These are phyloP conservation scores for Entomortierella lignicola DNA, from an alignment of 192 early-diverging fungal species.

Conservation along the genomic window DNA sequence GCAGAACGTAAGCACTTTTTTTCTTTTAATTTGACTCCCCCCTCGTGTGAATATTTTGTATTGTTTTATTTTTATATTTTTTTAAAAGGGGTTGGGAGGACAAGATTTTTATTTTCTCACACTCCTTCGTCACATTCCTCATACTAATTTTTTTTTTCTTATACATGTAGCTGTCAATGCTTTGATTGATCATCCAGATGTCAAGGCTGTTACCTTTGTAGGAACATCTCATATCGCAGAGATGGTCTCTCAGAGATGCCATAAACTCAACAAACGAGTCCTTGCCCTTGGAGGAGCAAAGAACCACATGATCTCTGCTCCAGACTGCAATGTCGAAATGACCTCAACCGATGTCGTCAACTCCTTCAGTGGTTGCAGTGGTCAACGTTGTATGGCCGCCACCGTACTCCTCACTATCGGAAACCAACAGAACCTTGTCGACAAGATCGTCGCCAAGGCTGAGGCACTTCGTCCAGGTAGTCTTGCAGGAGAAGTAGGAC, in stretches of 20 bases:
- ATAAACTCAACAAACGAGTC: constrained; percentile 72
- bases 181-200: constrained; percentile 70
- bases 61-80: no score
- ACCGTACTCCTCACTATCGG: constrained; percentile 80
- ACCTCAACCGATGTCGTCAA: constrained; percentile 81
- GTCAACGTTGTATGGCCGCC: constrained; percentile 85
- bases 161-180: constrained; percentile 66
- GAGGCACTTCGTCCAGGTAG: constrained; percentile 64
- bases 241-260: constrained; percentile 59
- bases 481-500: constrained; percentile 70
- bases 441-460: constrained; percentile 69
- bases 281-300: constrained; percentile 79
- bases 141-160: no score
- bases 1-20: constrained; percentile 55
- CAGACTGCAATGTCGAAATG: constrained; percentile 82
- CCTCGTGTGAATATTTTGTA: no score
- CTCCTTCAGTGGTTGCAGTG: constrained; percentile 81
- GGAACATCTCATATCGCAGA: constrained; percentile 85
- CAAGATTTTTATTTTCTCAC: no score
- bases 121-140: no score
- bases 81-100: no score
- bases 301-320: constrained; percentile 85
- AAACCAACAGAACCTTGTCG: constrained; percentile 72
- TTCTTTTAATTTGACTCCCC: no score
- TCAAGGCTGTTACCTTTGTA: constrained; percentile 82